Percentiles rank a stretch among this genome's conserved stretches.
phyloP scores from a whole-genome alignment of 352 stramenopile species.

The Globisporangium irregulare region DNA sequence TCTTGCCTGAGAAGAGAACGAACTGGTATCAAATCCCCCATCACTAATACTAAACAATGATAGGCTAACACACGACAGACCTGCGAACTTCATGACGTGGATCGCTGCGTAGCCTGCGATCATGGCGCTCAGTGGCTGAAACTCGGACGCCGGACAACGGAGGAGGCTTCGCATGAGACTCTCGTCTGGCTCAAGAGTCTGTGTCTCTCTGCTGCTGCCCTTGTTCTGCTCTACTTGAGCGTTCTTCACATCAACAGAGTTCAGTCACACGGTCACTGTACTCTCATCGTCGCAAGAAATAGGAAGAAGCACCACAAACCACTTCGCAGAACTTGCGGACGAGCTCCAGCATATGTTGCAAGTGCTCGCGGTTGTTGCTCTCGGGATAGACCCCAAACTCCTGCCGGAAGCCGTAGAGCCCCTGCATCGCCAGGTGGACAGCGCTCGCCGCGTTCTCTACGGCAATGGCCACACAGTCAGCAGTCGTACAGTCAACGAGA shows the following conservation, averaged over 20 bases:
- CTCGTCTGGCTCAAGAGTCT: slow-evolving; percentile 11
- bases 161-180: slow-evolving; percentile 18
- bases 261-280: neutral
- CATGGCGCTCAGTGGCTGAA: slow-evolving; percentile 32
- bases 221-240: neutral
- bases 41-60: neutral
- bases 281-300: neutral
- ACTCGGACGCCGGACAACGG: slow-evolving; percentile 28
- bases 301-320: slow-evolving; percentile 8
- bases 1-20: slow-evolving; percentile 17
- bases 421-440: slow-evolving; percentile 25
- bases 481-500: neutral
- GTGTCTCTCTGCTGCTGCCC: neutral
- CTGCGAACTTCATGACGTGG: slow-evolving; percentile 30
- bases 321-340: slow-evolving; percentile 11
- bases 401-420: slow-evolving; percentile 25
- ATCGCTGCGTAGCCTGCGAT: slow-evolving; percentile 29
- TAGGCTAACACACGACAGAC: slow-evolving; percentile 15
- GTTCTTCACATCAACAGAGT: slow-evolving; percentile 4
- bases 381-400: slow-evolving; percentile 23
- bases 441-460: neutral
- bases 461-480: neutral
- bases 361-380: slow-evolving; percentile 23
- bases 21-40: neutral
- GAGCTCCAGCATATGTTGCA: slow-evolving; percentile 17